Evolutionary conservation across 2,329 filamentous ascomycete species (phyloP).

Genomic region (Microdochium trichocladiopsis): DNA sequence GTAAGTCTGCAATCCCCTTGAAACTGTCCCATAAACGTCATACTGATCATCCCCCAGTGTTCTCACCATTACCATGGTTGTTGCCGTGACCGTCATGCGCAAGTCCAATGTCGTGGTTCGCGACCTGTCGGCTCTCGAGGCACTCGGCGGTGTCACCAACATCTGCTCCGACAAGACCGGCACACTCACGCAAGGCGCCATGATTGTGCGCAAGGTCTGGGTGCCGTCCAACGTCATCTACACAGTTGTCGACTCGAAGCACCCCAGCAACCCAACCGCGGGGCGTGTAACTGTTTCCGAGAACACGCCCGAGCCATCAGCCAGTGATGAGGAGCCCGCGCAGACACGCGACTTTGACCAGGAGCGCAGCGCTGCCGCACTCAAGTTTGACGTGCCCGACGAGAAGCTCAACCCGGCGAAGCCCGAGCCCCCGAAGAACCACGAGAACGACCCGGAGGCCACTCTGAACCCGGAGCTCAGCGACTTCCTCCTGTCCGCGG

Average conservation of each 20-base stretch:
- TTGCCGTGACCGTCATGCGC: conserved; percentile 57
- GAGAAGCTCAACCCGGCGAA: conserved; percentile 39
- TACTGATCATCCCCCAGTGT: conserved; percentile 30
- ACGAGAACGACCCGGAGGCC: conserved; percentile 23
- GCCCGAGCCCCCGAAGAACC: conserved; percentile 18
- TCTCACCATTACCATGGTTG: conserved; percentile 64
- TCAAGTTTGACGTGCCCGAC: conserved; percentile 57
- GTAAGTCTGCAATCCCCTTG: conserved; percentile 21
- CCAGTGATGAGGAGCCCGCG: conserved; percentile 21
- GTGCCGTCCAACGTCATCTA: conserved; percentile 50
- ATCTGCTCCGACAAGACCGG: conserved; percentile 72
- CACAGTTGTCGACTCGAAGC: conserved; percentile 53
- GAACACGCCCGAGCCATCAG: conserved; percentile 7
- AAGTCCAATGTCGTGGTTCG: conserved; percentile 58
- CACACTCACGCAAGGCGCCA: conserved; percentile 61
- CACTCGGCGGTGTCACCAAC: conserved; percentile 63
- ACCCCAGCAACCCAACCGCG: conserved; percentile 53
- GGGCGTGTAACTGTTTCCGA: conserved; percentile 44
- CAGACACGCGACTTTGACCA: conserved; percentile 49
- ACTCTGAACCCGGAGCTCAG: conserved; percentile 42
- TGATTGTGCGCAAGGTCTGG: conserved; percentile 63
- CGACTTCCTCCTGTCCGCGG: conserved; percentile 46
- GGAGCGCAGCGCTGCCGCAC: conserved; percentile 51
- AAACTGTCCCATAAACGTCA: conserved; percentile 2
- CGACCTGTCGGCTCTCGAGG: conserved; percentile 61